A percentile compares a stretch with the other conserved stretches of the same genome.
Evolutionary conservation across 169 alveolate genomes (phyloP).

Genomic region (Cryptosporidium sp.): DNA sequence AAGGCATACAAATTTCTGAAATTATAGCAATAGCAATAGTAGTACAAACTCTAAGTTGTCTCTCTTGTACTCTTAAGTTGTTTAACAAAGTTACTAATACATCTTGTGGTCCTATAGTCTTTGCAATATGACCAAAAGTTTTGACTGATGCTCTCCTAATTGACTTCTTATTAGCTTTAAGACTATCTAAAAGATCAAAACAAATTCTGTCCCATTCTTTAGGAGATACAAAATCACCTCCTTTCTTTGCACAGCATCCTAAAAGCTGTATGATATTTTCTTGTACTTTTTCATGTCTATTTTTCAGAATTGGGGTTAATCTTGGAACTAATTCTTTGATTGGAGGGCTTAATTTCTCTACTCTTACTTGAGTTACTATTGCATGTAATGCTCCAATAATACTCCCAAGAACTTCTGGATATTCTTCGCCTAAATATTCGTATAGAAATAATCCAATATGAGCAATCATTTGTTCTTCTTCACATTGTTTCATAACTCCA

Average conservation of each 20-base stretch:
- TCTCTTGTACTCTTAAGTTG: constrained; percentile 97
- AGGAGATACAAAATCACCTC: constrained; percentile 99
- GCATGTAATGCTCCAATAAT: constrained; percentile 98
- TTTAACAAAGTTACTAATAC: constrained; percentile 94
- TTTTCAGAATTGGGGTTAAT: constrained; percentile 98
- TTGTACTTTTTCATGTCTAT: constrained; percentile 99
- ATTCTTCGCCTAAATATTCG: constrained; percentile 99
- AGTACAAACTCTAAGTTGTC: constrained; percentile 98
- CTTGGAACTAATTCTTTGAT: constrained; percentile 99
- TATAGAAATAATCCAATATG: constrained; percentile 96
- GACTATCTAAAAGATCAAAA: constrained; percentile 96
- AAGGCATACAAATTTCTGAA: constrained; percentile 99
- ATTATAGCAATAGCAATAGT: constrained; percentile 99
- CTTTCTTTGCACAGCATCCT: constrained; percentile 99
- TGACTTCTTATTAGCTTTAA: constrained; percentile 95
- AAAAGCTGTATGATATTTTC: constrained; percentile 96
- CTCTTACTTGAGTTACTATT: constrained; percentile 98
- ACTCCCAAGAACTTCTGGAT: constrained; percentile 99
- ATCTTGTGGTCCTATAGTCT: constrained; percentile 99
- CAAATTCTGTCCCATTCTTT: constrained; percentile 99
- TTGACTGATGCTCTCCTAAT: constrained; percentile 98
- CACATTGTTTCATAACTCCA: constrained; percentile 95
- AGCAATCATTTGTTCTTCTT: constrained; percentile 97
- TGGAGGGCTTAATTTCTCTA: constrained; percentile 99
- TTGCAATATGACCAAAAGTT: constrained; percentile 99